Percentiles rank a stretch among this genome's conserved stretches.
These are phyloP conservation scores for Oryza rufipogon DNA, from an alignment of 176 grass and related monocot genomes.

Conservation along the genomic window DNA sequence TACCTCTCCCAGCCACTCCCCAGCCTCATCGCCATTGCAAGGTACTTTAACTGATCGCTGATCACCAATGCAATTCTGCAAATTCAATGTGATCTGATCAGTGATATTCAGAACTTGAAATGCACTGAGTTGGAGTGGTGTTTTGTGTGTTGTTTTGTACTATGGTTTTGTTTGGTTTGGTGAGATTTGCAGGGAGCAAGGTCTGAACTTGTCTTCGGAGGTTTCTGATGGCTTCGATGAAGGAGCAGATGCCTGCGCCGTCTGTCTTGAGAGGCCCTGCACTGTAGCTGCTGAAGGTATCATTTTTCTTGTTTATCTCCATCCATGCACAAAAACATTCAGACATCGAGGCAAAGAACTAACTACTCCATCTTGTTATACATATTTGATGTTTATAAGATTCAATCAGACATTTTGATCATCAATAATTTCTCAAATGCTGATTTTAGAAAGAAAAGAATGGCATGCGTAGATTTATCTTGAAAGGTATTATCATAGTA, in stretches of 20 bases:
- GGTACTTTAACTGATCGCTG: constrained; percentile 36
- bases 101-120: background rate
- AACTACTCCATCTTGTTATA: background rate
- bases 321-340: background rate
- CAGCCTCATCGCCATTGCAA: constrained; percentile 66
- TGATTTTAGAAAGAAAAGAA: no score
- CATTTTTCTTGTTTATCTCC: background rate
- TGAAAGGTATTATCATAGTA: no score
- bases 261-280: constrained; percentile 84
- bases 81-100: background rate
- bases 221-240: constrained; percentile 26
- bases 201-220: constrained; percentile 31
- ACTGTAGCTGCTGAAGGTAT: constrained; percentile 75
- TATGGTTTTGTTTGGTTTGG: background rate
- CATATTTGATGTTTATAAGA: no score
- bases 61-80: background rate
- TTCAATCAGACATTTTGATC: no score
- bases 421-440: no score
- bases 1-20: constrained; percentile 71
- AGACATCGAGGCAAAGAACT: background rate
- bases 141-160: background rate
- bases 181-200: constrained; percentile 50
- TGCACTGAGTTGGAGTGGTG: background rate
- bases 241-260: constrained; percentile 60
- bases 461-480: no score